Conservation (phyloP, 805 yeast species). For the Lachancea dasiensis region DNA sequence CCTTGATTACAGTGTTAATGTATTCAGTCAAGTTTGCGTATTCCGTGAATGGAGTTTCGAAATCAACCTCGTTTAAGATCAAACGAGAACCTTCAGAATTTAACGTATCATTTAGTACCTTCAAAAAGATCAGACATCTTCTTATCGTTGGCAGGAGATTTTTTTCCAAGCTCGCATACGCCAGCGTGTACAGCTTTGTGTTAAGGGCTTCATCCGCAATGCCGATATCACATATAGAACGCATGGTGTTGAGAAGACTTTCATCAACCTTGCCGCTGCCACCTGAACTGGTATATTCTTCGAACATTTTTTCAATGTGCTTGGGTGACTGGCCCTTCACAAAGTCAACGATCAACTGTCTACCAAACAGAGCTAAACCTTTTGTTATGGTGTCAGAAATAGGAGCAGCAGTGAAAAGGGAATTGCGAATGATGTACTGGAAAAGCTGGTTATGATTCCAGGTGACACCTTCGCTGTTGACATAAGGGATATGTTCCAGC, state of each 20-base stretch:
- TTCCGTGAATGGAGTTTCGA: conserved; percentile 13
- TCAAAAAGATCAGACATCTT: conserved; percentile 30
- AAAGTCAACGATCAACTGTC: conserved; percentile 16
- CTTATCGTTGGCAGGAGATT: conserved; percentile 25
- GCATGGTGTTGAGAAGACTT: conserved; percentile 2
- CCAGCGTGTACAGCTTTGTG: conserved; percentile 15
- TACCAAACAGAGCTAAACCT: conserved; percentile 16
- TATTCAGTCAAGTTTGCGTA: conserved; percentile 8
- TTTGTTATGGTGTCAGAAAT: conserved; percentile 16
- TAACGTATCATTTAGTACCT: conserved; percentile 25
- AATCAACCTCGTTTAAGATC: conserved; percentile 19
- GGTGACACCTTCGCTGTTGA: conserved; percentile 11
- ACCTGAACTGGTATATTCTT: conserved; percentile 7
- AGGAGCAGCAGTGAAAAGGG: conserved; percentile 17
- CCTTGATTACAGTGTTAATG: conserved; percentile 13
- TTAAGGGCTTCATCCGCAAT: conserved; percentile 11
- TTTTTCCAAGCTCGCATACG: conserved; percentile 17
- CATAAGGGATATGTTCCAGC: conserved; percentile 14
- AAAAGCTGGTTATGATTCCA: conserved; percentile 26
- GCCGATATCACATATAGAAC: conserved; percentile 10
- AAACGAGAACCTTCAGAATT: conserved; percentile 25
- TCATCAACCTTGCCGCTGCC: conserved; percentile 9
- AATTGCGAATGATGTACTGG: conserved; percentile 25
- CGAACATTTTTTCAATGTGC: conserved; percentile 11
- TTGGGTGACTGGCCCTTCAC: conserved; percentile 12